Conservation (phyloP, 805 yeast genomes). For the Candida alai region DNA sequence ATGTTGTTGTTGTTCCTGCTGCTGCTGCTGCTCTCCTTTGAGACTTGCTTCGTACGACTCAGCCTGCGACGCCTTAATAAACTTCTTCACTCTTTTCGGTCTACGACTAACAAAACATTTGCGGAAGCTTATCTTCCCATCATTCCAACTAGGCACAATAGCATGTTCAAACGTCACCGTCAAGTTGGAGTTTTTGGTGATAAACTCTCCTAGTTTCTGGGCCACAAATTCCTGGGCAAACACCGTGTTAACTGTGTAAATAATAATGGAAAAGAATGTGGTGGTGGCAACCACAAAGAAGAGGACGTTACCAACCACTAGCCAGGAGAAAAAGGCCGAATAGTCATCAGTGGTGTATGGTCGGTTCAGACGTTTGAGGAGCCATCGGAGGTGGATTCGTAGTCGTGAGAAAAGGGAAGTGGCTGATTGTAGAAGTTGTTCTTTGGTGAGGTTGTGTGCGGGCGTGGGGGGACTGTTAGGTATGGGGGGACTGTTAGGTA, state of each 20-base stretch:
- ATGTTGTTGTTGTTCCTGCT: neutral
- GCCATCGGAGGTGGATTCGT: conserved; percentile 57
- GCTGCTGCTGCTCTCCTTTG: conserved; percentile 1
- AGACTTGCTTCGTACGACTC: conserved; percentile 61
- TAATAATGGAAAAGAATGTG: conserved; percentile 77
- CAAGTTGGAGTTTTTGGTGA: conserved; percentile 78
- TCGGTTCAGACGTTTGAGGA: conserved; percentile 65
- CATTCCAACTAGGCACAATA: conserved; percentile 90
- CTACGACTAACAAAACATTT: conserved; percentile 84
- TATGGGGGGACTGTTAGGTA: too few species aligned
- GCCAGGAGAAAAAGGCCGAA: conserved; percentile 87
- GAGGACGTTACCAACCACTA: conserved; percentile 80
- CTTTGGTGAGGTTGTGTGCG: conserved; percentile 16
- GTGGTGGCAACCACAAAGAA: conserved; percentile 86
- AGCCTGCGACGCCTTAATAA: conserved; percentile 69
- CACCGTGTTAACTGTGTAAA: conserved; percentile 76
- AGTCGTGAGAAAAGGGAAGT: conserved; percentile 27
- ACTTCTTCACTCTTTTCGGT: conserved; percentile 56
- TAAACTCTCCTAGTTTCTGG: conserved; percentile 69
- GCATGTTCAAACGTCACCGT: conserved; percentile 90
- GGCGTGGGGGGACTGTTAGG: too few species aligned
- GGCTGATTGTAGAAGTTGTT: conserved; percentile 24
- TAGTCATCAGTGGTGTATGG: conserved; percentile 93
- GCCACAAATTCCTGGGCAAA: conserved; percentile 90
- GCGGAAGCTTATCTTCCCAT: conserved; percentile 77